These are phyloP conservation scores for Pholiota microspora DNA, from an alignment of 768 basidiomycete species.

Conservation along the genomic window DNA sequence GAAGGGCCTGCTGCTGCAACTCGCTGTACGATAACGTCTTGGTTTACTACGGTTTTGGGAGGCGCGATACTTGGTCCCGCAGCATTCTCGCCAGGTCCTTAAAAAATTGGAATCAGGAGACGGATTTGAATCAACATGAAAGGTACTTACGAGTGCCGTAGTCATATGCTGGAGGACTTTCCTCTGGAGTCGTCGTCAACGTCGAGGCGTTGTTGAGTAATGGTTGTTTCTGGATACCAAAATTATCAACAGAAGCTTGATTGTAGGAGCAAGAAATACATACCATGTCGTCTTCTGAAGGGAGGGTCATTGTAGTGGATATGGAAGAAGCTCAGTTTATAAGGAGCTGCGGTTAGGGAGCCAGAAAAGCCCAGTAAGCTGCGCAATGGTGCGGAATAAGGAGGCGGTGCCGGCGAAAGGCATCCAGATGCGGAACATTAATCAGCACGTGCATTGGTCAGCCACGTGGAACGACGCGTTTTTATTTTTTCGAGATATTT, in stretches of 20 bases:
- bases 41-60: conserved; percentile 4
- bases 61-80: background rate
- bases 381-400: background rate
- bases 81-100: conserved; percentile 2
- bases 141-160: conserved; percentile 23
- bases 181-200: background rate
- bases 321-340: background rate
- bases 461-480: conserved; percentile 16
- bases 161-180: conserved; percentile 19
- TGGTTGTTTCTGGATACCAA: conserved; percentile 5
- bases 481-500: conserved; percentile 8
- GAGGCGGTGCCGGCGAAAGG: background rate
- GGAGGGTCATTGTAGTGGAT: background rate
- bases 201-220: background rate
- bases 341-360: conserved; percentile 2
- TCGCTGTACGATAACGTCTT: conserved; percentile 13
- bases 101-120: background rate
- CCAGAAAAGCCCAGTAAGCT: background rate
- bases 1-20: conserved; percentile 20
- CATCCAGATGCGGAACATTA: background rate
- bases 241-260: background rate
- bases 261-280: background rate
- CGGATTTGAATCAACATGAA: background rate
- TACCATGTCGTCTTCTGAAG: conserved; percentile 3
- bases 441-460: background rate